Percentiles rank a stretch among this genome's conserved stretches.
Conservation (phyloP, 768 basidiomycete genomes). For the Suillus cothurnatus region DNA sequence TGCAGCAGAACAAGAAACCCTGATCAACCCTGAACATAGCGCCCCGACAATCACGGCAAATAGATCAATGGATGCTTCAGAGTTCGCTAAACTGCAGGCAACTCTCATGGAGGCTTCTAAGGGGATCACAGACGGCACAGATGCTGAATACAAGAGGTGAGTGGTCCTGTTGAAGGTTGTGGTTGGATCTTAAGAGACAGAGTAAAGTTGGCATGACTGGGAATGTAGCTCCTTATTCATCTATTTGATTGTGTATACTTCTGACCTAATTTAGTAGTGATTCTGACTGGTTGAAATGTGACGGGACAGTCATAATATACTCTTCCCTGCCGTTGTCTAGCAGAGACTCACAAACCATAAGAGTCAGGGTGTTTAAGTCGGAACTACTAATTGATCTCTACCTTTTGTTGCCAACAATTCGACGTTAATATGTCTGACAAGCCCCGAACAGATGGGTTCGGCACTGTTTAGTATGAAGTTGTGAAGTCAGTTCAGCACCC, state of each 20-base stretch:
- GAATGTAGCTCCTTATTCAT: not conserved
- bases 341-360: too few species aligned
- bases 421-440: too few species aligned
- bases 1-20: not conserved
- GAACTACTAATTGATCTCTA: too few species aligned
- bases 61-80: not conserved
- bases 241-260: not conserved
- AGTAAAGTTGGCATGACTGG: not conserved
- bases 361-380: too few species aligned
- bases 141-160: constrained; percentile 12
- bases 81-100: constrained; percentile 3
- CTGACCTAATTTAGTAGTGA: not conserved
- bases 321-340: too few species aligned
- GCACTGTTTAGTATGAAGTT: too few species aligned
- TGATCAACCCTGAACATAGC: not conserved
- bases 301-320: too few species aligned
- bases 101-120: constrained; percentile 29
- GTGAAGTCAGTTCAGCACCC: too few species aligned
- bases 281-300: too few species aligned
- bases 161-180: not conserved
- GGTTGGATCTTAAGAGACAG: too few species aligned
- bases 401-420: too few species aligned
- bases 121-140: constrained; percentile 33
- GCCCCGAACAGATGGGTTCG: too few species aligned
- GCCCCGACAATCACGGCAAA: not conserved